Base-by-base conservation (phyloP, 129 eudicot genomes). In the Ambrosia artemisiifolia region DNA sequence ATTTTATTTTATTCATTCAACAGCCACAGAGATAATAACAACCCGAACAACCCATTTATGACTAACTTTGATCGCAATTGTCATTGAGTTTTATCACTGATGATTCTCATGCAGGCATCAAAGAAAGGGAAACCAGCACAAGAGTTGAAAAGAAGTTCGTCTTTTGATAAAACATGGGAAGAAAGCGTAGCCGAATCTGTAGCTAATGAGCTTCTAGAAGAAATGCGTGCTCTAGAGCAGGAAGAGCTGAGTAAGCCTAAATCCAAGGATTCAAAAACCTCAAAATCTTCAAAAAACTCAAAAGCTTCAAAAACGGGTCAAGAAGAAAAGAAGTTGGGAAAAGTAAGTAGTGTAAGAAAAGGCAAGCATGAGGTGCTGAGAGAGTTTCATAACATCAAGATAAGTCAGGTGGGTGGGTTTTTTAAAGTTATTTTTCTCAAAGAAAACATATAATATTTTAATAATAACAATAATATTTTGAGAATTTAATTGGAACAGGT, bases 141-240 rank as follows among this genome's bases (percentile, higher is more conserved):
- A 0, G 88, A 85, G 81, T 76, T 92, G 24, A 83, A 92, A 73
- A 82, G 95, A 76, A 88, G 93, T 30, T 86, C 98, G 24, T 92
- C 98, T 65, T 92, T 87, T 51, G 98, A 92, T 69, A 86, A 85
- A 79, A 83, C 96, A 59, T 88, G 96, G 98, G 98, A 92, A 80
- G 98, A 92, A 81, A 88, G 67, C 69, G 87, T 88, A 64, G 98
- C 96, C 12, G 98, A 92, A 76, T 92, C 94, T 38, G 96, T 92
- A 38, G 96, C 96, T 67, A 83, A 92, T 79, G 96, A 88, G 67
- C 94, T 92, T 76, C 85, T 88, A 11, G 66, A 83, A 67, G 85
- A 87, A 74, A 72, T 76, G 76, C 97, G 80, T 42, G 75, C 92
- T 63, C 71, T 85, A 34, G 88, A 83, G 40, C 97, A 84, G 40